Evolutionary conservation across 352 stramenopile species (phyloP), one percentile per base, ranked within the genome.

Genomic region (Phytophthora ohioensis): DNA sequence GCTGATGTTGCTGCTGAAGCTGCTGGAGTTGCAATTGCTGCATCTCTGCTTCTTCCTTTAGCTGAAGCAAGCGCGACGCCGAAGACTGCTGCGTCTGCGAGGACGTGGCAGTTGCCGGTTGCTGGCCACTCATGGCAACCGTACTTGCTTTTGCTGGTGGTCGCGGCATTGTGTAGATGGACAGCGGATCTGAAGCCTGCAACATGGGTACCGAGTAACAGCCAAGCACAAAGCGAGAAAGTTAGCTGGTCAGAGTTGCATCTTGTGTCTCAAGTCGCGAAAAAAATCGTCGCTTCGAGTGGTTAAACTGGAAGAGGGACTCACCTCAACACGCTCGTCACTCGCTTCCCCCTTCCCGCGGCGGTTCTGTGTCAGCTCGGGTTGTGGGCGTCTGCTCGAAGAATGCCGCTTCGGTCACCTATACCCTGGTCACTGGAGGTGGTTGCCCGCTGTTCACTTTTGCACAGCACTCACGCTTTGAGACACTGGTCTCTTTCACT

Each of bases 341-440:
- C 43, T 54, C 45, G 27, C 38, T 69, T 74, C 42, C 58, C 72
- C 57, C 57, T 76, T 76, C 48, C 63, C 72, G 57, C 66, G 64
- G 65, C 64, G 54, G 69, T 72, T 73, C 54, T 75, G 67, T 75
- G 60, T 66, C 48, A 49, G 61, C 62, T 75, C 62, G 68, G 68
- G 62, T 75, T 71, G 61, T 68, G 74, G 46, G 64, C 63, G 53
- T 63, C 70, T 67, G 76, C 56, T 80, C 65, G 57, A 71, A 75
- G 47, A 77, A 78, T 81, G 78, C 47, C 78, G 61, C 65, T 79
- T 79, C 57, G 47, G 63, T 82, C 78, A 85, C 78, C 78, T 86
- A 86, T 52, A 75, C 78, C 65, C 75, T 17, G 39, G 21, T 41
- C 54, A 70, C 49, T 65, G 52, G 60, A 31, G 10, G 30, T 58